Conservation (phyloP, 257 asterid species). For the Scutellaria baicalensis region DNA sequence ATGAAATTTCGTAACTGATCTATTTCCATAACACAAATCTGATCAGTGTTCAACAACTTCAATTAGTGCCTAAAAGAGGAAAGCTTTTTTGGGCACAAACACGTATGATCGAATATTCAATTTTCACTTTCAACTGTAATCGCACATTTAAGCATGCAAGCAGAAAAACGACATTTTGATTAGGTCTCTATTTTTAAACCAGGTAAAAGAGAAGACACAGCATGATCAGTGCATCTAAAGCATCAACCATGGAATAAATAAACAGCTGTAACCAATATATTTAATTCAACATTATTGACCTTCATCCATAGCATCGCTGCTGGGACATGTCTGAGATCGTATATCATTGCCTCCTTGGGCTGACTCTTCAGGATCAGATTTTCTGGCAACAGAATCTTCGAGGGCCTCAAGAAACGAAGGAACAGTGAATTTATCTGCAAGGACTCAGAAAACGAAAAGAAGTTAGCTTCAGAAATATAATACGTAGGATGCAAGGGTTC, state of each 20-base stretch:
- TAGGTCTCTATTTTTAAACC: background rate
- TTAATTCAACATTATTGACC: conserved; percentile 37
- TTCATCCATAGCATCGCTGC: conserved; percentile 73
- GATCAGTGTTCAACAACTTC: background rate
- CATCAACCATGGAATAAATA: conserved; percentile 8
- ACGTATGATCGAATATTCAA: background rate
- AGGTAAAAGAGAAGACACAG: background rate
- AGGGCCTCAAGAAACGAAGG: conserved; percentile 96
- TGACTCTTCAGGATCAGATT: conserved; percentile 39
- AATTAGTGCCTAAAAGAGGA: background rate
- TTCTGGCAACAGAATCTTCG: conserved; percentile 67
- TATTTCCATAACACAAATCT: background rate
- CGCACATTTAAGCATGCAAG: background rate
- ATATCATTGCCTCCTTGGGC: conserved; percentile 34
- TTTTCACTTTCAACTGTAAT: background rate
- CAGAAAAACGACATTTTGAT: background rate
- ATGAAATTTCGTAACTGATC: background rate
- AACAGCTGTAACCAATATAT: background rate
- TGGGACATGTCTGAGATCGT: conserved; percentile 38
- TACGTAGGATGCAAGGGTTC: no score
- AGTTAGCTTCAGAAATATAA: background rate
- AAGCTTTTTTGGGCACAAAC: background rate
- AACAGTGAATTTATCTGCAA: conserved; percentile 78
- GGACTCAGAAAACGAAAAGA: background rate
- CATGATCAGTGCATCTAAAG: background rate